Percentiles rank a stretch among this genome's conserved stretches.
These are phyloP conservation scores for Insectozyma bohioensis DNA, from an alignment of 1,139 yeast genomes.

Conservation along the genomic window DNA sequence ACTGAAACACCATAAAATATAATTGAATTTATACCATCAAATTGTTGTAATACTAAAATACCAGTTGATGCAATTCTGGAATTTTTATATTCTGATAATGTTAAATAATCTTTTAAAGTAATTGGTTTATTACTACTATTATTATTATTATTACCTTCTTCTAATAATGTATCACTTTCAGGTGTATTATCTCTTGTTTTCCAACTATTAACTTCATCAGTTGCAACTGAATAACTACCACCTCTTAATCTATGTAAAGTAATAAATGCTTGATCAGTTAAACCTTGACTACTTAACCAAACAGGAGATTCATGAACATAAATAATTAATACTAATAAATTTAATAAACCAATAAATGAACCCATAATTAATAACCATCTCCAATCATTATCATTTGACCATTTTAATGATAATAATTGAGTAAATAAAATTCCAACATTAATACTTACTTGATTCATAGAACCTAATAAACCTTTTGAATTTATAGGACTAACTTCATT, in stretches of 20 bases:
- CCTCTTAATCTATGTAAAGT: constrained; percentile 41
- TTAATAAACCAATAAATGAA: constrained; percentile 48
- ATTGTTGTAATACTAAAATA: constrained; percentile 83
- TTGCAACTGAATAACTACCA: constrained; percentile 36
- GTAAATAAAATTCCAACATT: constrained; percentile 81
- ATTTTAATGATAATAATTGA: constrained; percentile 67
- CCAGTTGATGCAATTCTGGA: constrained; percentile 70
- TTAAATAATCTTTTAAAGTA: constrained; percentile 45
- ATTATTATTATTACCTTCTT: constrained; percentile 15
- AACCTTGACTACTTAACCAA: constrained; percentile 59
- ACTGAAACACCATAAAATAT: constrained; percentile 90
- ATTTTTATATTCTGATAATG: constrained; percentile 49
- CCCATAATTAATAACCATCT: constrained; percentile 65
- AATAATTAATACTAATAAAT: constrained; percentile 42
- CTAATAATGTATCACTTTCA: constrained; percentile 13
- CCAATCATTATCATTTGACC: constrained; percentile 73
- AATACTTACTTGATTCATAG: constrained; percentile 83
- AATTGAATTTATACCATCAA: constrained; percentile 89
- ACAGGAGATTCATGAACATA: constrained; percentile 78
- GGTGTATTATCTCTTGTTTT: constrained; percentile 11
- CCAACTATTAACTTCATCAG: constrained; percentile 44
- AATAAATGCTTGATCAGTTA: constrained; percentile 30
- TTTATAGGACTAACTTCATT: constrained; percentile 74
- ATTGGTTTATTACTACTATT: constrained; percentile 15
- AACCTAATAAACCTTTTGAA: constrained; percentile 75